Conservation (phyloP, 441 rosid species). For the Erodium moschatum region DNA sequence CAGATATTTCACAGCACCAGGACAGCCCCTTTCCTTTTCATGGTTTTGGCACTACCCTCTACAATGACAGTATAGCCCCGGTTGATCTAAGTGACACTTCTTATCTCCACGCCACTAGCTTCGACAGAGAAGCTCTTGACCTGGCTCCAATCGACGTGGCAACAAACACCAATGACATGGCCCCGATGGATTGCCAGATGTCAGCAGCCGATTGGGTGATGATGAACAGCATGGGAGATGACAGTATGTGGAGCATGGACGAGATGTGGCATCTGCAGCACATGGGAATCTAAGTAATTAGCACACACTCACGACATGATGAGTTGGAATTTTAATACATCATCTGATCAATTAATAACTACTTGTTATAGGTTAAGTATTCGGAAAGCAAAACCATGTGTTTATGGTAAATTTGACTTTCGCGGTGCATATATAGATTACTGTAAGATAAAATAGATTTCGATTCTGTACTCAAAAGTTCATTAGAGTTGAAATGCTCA, state of each 20-base stretch:
- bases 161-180: conserved; percentile 13
- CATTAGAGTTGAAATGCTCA: conserved; percentile 6
- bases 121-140: conserved; percentile 34
- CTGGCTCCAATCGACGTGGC: conserved; percentile 20
- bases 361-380: neutral
- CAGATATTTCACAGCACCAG: conserved; percentile 23
- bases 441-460: neutral
- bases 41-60: conserved; percentile 18
- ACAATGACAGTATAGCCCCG: conserved; percentile 9
- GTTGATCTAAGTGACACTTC: neutral
- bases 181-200: conserved; percentile 19
- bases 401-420: conserved; percentile 8
- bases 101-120: conserved; percentile 14
- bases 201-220: conserved; percentile 21
- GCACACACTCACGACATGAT: neutral
- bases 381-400: neutral
- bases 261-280: conserved; percentile 43
- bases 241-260: conserved; percentile 43
- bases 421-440: neutral
- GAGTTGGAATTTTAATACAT: neutral
- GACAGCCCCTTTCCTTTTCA: conserved; percentile 14
- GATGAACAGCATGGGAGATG: conserved; percentile 31
- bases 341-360: conserved; percentile 1
- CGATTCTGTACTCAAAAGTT: conserved; percentile 1
- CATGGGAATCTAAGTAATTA: conserved; percentile 27